Base-by-base conservation (phyloP, 1,139 yeast species). In the Hyphopichia buzzinii region DNA sequence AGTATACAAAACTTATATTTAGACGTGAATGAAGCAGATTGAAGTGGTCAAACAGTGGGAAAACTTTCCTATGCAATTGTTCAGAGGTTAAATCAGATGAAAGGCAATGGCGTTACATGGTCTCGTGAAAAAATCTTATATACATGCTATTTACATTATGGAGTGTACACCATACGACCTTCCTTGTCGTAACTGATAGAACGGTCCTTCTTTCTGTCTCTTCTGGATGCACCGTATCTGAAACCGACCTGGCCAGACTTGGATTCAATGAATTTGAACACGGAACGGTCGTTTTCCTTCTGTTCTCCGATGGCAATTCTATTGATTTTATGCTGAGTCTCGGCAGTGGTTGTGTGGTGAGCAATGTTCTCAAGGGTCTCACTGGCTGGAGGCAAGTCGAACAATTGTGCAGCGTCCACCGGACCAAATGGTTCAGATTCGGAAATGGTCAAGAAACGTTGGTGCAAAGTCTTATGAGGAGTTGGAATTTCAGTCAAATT, bases 361-460 rank as follows among this genome's bases (percentile, higher is more conserved):
- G 88, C 70, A 45, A 87, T 72, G 51, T 75, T 75, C 47, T 79
- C 79, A 49, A 88, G 72, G 3, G 94, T 84, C 31, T 74, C 80
- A 36, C 79, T 76, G 29, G 97, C 97, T 15, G 96, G 95, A 56
- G 87, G 92, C 46, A 90, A 72, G 31, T 77, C 89, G 48, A 87
- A 78, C 30, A 85, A 76, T 42, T 79, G 69, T 35, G 98, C 96
- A n/a, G 98, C 97, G 55, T 92, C 97, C 7, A 89, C 76, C 6
- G 97, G 96, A 4, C 97, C 97, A 59, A 90, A 90, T n/a, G 96
- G 96, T 63, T 89, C 95, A 15, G 90, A 81, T 64, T 92, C 97
- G 11, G 96, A 92, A 57, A 92, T 83, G 16, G 95, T 84, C 57
- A 88, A 65, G 67, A 89, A 90, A 47, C 95, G 74, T 49, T 94